phyloP scores from a whole-genome alignment of 768 basidiomycete genomes.

The Favolaschia claudopus region DNA sequence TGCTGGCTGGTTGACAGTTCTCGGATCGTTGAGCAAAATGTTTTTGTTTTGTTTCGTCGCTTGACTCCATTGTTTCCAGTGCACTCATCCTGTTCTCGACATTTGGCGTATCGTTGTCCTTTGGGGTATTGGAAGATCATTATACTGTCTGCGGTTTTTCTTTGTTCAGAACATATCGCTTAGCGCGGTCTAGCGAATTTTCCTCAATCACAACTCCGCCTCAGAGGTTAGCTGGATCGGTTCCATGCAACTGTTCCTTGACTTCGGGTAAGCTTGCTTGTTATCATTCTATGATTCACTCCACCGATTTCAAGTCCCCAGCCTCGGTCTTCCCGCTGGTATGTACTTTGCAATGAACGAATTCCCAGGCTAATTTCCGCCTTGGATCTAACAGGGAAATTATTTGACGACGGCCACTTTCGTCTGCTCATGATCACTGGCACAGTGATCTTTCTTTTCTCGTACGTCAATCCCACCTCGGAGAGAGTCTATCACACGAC shows the following conservation, averaged over 20 bases:
- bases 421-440: conserved; percentile 22
- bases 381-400: conserved; percentile 12
- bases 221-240: conserved; percentile 26
- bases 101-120: conserved; percentile 23
- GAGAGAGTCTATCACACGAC: neutral
- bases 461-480: conserved; percentile 7
- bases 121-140: conserved; percentile 24
- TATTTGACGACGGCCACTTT: conserved; percentile 24
- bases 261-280: conserved; percentile 16
- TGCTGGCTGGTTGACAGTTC: conserved; percentile 21
- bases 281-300: neutral
- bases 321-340: conserved; percentile 26
- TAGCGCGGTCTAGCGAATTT: conserved; percentile 7
- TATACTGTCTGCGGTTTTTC: conserved; percentile 18
- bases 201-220: conserved; percentile 19
- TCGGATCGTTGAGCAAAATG: conserved; percentile 22
- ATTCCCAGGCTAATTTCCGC: neutral
- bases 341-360: neutral
- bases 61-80: neutral
- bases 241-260: conserved; percentile 17
- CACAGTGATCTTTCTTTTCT: conserved; percentile 21
- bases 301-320: too few relatives aligned
- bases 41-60: neutral
- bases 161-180: neutral
- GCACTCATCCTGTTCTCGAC: conserved; percentile 26